These are phyloP conservation scores for Chiua sp. DNA, from an alignment of 1,284 basidiomycete species.

Conservation along the genomic window DNA sequence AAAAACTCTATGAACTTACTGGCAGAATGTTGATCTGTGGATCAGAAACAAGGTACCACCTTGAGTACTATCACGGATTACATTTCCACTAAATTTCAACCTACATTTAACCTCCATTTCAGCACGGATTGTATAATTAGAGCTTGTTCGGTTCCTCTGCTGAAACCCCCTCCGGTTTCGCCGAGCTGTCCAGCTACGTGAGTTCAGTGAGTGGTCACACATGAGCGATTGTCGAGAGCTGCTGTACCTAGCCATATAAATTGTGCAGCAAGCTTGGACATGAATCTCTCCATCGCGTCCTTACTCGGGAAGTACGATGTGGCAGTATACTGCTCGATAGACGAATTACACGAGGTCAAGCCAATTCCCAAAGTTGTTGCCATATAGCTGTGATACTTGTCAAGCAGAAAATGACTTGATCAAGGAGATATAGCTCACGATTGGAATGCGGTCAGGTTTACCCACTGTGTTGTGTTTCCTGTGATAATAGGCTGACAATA, in stretches of 20 bases:
- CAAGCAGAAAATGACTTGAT: background rate
- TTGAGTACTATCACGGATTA: background rate
- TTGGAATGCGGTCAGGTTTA: background rate
- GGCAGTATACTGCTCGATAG: background rate
- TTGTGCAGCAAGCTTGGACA: background rate
- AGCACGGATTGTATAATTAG: background rate
- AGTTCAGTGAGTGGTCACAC: background rate
- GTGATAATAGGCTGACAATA: slow-evolving; percentile 1
- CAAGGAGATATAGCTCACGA: background rate
- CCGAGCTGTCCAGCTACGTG: background rate
- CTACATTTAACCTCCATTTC: background rate
- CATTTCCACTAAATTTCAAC: too few species aligned
- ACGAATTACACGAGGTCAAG: background rate
- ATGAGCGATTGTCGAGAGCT: background rate
- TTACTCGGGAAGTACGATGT: background rate
- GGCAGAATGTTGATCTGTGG: background rate
- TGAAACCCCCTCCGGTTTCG: background rate
- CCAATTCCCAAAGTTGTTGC: background rate
- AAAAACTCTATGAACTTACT: background rate
- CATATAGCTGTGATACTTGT: background rate
- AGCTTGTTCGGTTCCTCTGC: background rate
- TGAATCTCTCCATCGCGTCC: background rate
- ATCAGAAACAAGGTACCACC: background rate
- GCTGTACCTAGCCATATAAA: background rate
- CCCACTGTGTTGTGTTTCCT: background rate